A percentile compares a stretch with the other conserved stretches of the same genome.
phyloP scores from a whole-genome alignment of 2,329 filamentous ascomycete genomes.

The Didymella glomerata region DNA sequence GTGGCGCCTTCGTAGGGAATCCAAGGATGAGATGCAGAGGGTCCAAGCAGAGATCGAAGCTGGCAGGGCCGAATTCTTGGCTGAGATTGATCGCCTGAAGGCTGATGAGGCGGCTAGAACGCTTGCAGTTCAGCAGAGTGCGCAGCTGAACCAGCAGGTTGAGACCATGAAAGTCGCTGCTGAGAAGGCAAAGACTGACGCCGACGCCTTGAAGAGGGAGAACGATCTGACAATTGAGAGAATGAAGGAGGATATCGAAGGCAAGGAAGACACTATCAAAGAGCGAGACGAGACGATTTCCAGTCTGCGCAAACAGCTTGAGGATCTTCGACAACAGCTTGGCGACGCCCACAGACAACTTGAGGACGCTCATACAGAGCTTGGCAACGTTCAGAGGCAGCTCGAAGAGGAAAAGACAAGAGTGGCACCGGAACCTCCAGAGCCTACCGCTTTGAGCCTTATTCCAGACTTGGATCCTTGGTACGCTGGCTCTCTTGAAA shows the following conservation, averaged over 20 bases:
- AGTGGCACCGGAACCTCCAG: conserved; percentile 31
- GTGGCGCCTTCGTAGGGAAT: conserved; percentile 33
- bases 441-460: conserved; percentile 43
- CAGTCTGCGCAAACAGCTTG: conserved; percentile 35
- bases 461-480: conserved; percentile 66
- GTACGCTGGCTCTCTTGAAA: conserved; percentile 64
- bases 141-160: conserved; percentile 30
- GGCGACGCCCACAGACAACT: conserved; percentile 29
- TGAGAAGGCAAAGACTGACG: conserved; percentile 35
- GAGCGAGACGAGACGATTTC: conserved; percentile 38
- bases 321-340: conserved; percentile 20
- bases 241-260: conserved; percentile 46
- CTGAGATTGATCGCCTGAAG: conserved; percentile 30
- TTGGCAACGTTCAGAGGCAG: conserved; percentile 33
- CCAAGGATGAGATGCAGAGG: conserved; percentile 31
- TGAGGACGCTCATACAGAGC: conserved; percentile 25
- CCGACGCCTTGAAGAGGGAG: conserved; percentile 37
- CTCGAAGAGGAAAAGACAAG: conserved; percentile 41
- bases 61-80: conserved; percentile 23
- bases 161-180: conserved; percentile 30
- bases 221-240: conserved; percentile 42
- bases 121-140: conserved; percentile 30
- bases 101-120: conserved; percentile 27
- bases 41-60: conserved; percentile 28
- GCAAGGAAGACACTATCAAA: conserved; percentile 45